Evolutionary conservation across 2,329 filamentous ascomycete species (phyloP), one percentile per base, ranked within the genome.

Genomic region (Phaeosphaeria sp.): DNA sequence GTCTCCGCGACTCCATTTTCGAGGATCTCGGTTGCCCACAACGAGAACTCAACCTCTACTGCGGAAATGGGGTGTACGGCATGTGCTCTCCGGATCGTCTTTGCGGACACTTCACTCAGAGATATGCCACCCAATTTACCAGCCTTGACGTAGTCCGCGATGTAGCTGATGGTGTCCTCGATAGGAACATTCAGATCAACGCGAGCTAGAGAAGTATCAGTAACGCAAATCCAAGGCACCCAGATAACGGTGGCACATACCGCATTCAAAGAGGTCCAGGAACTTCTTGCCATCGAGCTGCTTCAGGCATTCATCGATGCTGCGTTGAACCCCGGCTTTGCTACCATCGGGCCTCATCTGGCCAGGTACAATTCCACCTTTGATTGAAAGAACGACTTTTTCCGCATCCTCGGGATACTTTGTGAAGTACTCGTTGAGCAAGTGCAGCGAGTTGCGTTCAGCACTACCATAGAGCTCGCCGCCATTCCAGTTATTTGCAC

Each of bases 41-140:
- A 77, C 15, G 82, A 85, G 55, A 88, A 79, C 68, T 89, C 87
- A 22, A 87, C 82, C 66, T 89, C 87, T 9, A 89, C 85, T 1
- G 83, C 82, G 1, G 80, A 79, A 49, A 89, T 83, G 18, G 84
- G 85, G 61, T 83, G 81, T 41, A 87, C 80, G 52, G 82, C 81
- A 46, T 81, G 78, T 25, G 81, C 83, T 55, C 79, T 78, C 47
- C 81, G 72, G 55, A 84, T 82, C 1, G 78, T 78, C 23, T 78
- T 68, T 18, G 78, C 80, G n/a, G 71, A 73, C 52, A 80, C 80
- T 61, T 83, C 81, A 17, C 75, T 79, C 63, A 83, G 60, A 27
- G 74, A 73, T 56, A 83, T 79, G 2, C 81, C 81, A 13, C 81
- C 81, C 10, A 83, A 53, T 69, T 82, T 77, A 49, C 77, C 77